phyloP scores from a whole-genome alignment of 352 stramenopile species.

The Aphanomyces astaci region DNA sequence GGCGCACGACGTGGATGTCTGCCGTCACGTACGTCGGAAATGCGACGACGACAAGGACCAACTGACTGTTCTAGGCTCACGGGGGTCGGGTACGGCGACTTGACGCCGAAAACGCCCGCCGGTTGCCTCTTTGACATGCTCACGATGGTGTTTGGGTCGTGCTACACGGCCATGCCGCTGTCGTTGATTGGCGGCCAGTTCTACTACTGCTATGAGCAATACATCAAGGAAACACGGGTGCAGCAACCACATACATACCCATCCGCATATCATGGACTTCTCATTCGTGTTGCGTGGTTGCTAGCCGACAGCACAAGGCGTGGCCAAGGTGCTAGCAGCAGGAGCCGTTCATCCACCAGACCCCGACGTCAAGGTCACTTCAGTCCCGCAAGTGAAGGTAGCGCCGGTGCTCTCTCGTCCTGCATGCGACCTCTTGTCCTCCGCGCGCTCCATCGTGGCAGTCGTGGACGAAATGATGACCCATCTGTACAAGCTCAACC shows the following conservation, averaged over 20 bases:
- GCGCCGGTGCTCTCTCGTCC: no score
- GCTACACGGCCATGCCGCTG: slow-evolving; percentile 70
- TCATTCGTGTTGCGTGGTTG: no score
- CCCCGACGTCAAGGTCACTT: neutral
- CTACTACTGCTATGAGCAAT: slow-evolving; percentile 41
- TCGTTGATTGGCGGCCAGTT: slow-evolving; percentile 67
- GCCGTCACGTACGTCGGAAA: slow-evolving; percentile 39
- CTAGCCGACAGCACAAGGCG: no score
- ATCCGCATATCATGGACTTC: no score
- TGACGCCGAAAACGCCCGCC: slow-evolving; percentile 47
- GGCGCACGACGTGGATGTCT: slow-evolving; percentile 60
- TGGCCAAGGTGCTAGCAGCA: no score
- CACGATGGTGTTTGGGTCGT: slow-evolving; percentile 49
- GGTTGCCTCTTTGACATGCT: slow-evolving; percentile 57
- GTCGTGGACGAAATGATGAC: neutral
- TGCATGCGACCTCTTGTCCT: neutral
- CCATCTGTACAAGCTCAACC: neutral
- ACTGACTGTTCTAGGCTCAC: slow-evolving; percentile 47
- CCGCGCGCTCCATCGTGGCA: neutral
- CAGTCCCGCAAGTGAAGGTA: neutral
- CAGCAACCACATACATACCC: neutral
- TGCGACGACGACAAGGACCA: neutral
- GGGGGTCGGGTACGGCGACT: slow-evolving; percentile 62
- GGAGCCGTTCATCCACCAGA: no score
- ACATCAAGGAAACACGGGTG: neutral